Evolutionary conservation across 2,329 filamentous ascomycete genomes (phyloP).

Genomic region (Fusarium multiceps): DNA sequence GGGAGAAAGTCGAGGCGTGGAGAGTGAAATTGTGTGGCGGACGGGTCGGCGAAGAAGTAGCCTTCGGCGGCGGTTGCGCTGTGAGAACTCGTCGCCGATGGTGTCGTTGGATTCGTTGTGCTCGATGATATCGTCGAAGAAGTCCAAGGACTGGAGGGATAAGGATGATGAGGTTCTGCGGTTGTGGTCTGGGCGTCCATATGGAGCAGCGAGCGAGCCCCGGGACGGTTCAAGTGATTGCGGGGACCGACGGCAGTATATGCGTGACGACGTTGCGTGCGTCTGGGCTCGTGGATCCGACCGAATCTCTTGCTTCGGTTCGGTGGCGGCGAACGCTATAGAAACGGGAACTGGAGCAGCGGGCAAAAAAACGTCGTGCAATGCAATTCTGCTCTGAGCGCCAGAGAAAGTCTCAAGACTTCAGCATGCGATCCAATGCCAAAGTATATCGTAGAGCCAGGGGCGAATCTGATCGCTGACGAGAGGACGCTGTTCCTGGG

Average conservation of each 20-base stretch:
- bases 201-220: slow-evolving; percentile 51
- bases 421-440: slow-evolving; percentile 42
- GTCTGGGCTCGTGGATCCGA: slow-evolving; percentile 30
- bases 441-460: slow-evolving; percentile 30
- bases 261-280: slow-evolving; percentile 40
- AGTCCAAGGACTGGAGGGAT: slow-evolving; percentile 50
- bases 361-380: slow-evolving; percentile 23
- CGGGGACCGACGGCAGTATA: slow-evolving; percentile 39
- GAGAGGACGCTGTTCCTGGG: slow-evolving; percentile 42
- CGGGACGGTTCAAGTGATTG: slow-evolving; percentile 42
- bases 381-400: slow-evolving; percentile 12
- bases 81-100: slow-evolving; percentile 44
- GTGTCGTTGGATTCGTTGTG: slow-evolving; percentile 41
- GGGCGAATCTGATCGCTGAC: slow-evolving; percentile 38
- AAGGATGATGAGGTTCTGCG: slow-evolving; percentile 54
- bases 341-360: slow-evolving; percentile 34
- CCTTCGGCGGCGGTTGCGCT: slow-evolving; percentile 48
- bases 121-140: slow-evolving; percentile 46
- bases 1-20: slow-evolving; percentile 65
- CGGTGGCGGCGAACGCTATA: slow-evolving; percentile 28
- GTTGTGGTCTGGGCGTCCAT: slow-evolving; percentile 54
- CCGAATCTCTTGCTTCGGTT: slow-evolving; percentile 20
- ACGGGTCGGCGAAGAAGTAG: slow-evolving; percentile 47
- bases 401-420: slow-evolving; percentile 23
- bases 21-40: slow-evolving; percentile 52